These are phyloP conservation scores for Spizellomyces punctatus DNA, from an alignment of 192 early-diverging fungal genomes.

Conservation along the genomic window DNA sequence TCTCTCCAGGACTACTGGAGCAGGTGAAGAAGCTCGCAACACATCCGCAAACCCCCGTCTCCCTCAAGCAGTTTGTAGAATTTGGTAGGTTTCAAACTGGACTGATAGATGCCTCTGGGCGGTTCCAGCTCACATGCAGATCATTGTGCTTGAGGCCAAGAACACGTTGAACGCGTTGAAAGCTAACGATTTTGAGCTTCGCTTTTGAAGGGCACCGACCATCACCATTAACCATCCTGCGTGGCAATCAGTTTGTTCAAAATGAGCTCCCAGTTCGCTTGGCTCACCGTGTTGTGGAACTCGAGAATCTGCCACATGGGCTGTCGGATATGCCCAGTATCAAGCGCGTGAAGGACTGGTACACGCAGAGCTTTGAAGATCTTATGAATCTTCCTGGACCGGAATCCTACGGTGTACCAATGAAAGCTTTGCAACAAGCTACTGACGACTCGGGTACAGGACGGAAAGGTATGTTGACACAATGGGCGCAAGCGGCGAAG, in stretches of 20 bases:
- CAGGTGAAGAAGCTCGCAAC: conserved; percentile 37
- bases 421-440: conserved; percentile 19
- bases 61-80: conserved; percentile 92
- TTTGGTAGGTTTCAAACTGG: conserved; percentile 65
- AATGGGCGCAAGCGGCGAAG: neutral
- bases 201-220: conserved; percentile 43
- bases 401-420: conserved; percentile 47
- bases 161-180: no score
- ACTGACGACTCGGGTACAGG: neutral
- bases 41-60: conserved; percentile 91
- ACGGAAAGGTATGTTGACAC: conserved; percentile 7
- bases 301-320: conserved; percentile 85
- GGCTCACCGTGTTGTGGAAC: conserved; percentile 92
- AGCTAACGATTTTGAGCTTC: no score
- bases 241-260: conserved; percentile 56
- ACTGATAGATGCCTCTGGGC: no score
- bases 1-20: conserved; percentile 31
- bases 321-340: conserved; percentile 91
- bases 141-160: neutral
- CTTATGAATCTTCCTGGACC: conserved; percentile 60
- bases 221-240: conserved; percentile 41
- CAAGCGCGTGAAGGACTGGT: conserved; percentile 91
- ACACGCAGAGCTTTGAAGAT: conserved; percentile 87
- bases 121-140: conserved; percentile 1
- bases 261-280: conserved; percentile 89